These are phyloP conservation scores for Daedaleopsis sinensis DNA, from an alignment of 768 basidiomycete genomes.

Conservation along the genomic window DNA sequence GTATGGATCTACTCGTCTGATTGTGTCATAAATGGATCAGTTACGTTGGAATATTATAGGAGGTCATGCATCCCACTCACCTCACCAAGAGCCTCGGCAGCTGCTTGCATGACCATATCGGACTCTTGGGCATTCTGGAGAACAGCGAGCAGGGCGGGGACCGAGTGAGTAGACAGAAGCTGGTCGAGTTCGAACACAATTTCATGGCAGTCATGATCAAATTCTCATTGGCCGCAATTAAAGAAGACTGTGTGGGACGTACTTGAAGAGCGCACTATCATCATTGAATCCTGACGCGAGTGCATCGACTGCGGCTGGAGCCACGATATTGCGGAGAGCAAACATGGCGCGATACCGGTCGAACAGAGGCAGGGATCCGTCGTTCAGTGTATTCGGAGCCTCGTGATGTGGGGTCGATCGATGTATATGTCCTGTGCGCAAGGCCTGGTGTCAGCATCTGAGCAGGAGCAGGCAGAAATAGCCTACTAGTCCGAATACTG, in stretches of 20 bases:
- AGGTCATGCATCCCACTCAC: no score
- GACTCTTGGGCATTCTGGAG: constrained; percentile 74
- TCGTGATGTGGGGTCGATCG: no score
- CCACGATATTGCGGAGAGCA: constrained; percentile 90
- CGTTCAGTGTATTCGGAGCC: constrained; percentile 67
- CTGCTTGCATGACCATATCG: constrained; percentile 98
- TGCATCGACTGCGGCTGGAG: constrained; percentile 82
- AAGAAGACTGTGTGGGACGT: constrained; percentile 28
- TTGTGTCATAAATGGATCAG: no score
- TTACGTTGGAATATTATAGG: no score
- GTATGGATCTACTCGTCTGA: no score
- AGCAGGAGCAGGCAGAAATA: no score
- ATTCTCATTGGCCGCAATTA: background rate
- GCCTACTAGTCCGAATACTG: no score
- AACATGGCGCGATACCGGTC: constrained; percentile 99
- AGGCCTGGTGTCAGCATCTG: no score
- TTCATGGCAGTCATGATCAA: constrained; percentile 58
- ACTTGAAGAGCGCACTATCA: constrained; percentile 93
- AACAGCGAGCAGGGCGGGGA: constrained; percentile 81
- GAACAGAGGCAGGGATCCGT: constrained; percentile 74
- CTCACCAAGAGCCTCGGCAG: constrained; percentile 94
- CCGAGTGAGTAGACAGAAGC: constrained; percentile 84
- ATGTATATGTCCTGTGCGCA: no score
- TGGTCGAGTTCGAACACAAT: constrained; percentile 99
- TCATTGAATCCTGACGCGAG: constrained; percentile 91